Conservation (phyloP, 768 basidiomycete species). For the Phaffia tasmanica region DNA sequence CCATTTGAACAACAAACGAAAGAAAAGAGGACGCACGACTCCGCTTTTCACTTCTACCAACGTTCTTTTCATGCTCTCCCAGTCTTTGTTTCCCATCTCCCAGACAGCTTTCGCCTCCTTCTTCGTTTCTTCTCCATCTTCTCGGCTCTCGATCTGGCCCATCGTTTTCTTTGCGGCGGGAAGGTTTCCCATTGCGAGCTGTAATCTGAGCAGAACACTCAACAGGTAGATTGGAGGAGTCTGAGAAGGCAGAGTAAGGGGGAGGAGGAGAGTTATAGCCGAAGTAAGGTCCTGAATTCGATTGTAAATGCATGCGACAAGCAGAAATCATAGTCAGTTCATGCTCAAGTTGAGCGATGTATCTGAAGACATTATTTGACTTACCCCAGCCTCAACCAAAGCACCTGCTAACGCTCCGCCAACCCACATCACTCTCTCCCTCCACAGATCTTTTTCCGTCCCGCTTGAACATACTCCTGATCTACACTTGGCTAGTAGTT, state of each 20-base stretch:
- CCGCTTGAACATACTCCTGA: background rate
- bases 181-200: slow-evolving; percentile 5
- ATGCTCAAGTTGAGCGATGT: background rate
- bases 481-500: slow-evolving; percentile 4
- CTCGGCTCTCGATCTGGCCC: background rate
- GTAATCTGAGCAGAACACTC: background rate
- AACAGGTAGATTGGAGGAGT: slow-evolving; percentile 10
- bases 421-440: slow-evolving; percentile 10
- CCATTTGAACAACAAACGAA: no score
- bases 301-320: no score
- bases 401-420: slow-evolving; percentile 10
- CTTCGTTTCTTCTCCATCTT: background rate
- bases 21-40: slow-evolving; percentile 8
- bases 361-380: background rate
- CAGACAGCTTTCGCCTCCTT: background rate
- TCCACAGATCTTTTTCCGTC: slow-evolving; percentile 3
- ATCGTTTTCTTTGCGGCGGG: background rate
- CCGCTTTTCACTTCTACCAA: background rate
- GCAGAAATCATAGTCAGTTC: background rate
- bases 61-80: background rate
- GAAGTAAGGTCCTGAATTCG: slow-evolving; percentile 9
- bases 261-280: slow-evolving; percentile 12
- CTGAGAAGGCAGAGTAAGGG: background rate
- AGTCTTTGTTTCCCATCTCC: background rate
- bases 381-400: slow-evolving; percentile 15